Percentiles rank a stretch among this genome's conserved stretches.
These are phyloP conservation scores for Medicago truncatula DNA, from an alignment of 306 rosid genomes.

Conservation along the genomic window MtrunA17r5.0-ANR NC_053046.1:29700501-29701000, in stretches of 20 bases:
- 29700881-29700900: background rate
- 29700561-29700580: slow-evolving; percentile 87
- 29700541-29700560: slow-evolving; percentile 89
- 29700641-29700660: slow-evolving; percentile 14
- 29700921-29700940: slow-evolving; percentile 7
- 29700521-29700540: slow-evolving; percentile 79
- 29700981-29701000: slow-evolving; percentile 95
- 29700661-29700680: slow-evolving; percentile 53
- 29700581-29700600: slow-evolving; percentile 51
- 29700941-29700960: slow-evolving; percentile 54
- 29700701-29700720: slow-evolving; percentile 60
- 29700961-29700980: slow-evolving; percentile 87
- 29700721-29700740: slow-evolving; percentile 97
- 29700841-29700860: slow-evolving; percentile 1
- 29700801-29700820: slow-evolving; percentile 18
- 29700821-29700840: slow-evolving; percentile 6
- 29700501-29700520: slow-evolving; percentile 81
- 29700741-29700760: slow-evolving; percentile 38
- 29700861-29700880: background rate
- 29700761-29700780: slow-evolving; percentile 24
- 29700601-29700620: slow-evolving; percentile 17
- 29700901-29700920: slow-evolving; percentile 23
- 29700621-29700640: background rate
- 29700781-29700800: slow-evolving; percentile 15
- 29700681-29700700: slow-evolving; percentile 85